phyloP scores from a whole-genome alignment of 768 basidiomycete species.

The Paxillus ammoniavirescens region DNA sequence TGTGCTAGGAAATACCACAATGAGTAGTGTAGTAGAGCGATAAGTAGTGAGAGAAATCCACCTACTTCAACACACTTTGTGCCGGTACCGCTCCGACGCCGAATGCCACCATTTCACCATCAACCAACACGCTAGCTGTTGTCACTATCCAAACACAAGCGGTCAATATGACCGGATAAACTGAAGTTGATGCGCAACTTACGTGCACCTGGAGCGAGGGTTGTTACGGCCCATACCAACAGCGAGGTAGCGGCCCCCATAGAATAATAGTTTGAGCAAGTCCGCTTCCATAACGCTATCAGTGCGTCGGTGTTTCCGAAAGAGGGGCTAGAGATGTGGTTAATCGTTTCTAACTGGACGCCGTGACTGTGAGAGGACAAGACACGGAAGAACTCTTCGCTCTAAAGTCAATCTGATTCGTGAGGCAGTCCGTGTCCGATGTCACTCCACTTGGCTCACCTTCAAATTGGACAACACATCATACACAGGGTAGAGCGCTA shows the following conservation, averaged over 20 bases:
- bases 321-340: constrained; percentile 22
- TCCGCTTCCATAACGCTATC: constrained; percentile 11
- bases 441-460: constrained; percentile 1
- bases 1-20: constrained; percentile 6
- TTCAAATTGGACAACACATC: constrained; percentile 15
- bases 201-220: constrained; percentile 26
- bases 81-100: constrained; percentile 18
- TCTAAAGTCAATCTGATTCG: constrained; percentile 2
- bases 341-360: constrained; percentile 22
- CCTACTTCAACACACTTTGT: constrained; percentile 28
- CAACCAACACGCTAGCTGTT: constrained; percentile 19
- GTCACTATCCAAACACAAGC: constrained; percentile 12
- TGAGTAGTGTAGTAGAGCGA: background rate
- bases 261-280: constrained; percentile 23
- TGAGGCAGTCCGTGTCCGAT: background rate
- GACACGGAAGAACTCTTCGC: constrained; percentile 29
- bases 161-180: background rate
- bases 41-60: background rate
- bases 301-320: constrained; percentile 17
- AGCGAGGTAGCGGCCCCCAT: constrained; percentile 16
- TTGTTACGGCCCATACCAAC: constrained; percentile 17
- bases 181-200: constrained; percentile 4
- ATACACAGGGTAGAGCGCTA: constrained; percentile 26
- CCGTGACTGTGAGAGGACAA: constrained; percentile 14
- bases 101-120: constrained; percentile 22